Evolutionary conservation across 208 protist genomes (phyloP).

Genomic region (Leishmania gerbilli): DNA sequence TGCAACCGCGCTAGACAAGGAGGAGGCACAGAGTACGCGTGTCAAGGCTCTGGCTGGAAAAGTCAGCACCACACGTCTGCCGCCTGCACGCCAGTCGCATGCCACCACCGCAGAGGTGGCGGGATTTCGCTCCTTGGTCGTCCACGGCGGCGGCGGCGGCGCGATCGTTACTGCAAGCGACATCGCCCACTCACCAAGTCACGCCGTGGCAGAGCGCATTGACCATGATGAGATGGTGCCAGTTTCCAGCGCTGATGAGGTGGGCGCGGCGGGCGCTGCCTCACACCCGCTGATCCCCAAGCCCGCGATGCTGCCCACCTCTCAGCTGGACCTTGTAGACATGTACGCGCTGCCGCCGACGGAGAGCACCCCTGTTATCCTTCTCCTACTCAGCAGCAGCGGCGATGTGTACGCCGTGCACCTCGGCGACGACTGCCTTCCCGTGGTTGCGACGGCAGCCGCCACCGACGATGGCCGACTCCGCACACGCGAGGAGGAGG

Average conservation of each 20-base stretch:
- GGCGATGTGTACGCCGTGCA: conserved; percentile 77
- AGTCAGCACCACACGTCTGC: too few relatives aligned
- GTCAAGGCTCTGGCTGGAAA: not conserved
- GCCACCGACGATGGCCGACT: conserved; percentile 34
- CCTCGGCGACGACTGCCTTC: conserved; percentile 40
- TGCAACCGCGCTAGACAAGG: not conserved
- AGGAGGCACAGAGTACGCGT: not conserved
- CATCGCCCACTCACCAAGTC: not conserved
- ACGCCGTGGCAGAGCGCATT: not conserved
- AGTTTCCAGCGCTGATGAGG: not conserved
- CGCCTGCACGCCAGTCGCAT: not conserved
- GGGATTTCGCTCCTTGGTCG: not conserved
- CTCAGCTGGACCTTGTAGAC: conserved; percentile 44
- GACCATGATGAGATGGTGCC: conserved; percentile 9
- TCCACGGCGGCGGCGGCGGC: not conserved
- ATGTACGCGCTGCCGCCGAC: conserved; percentile 58
- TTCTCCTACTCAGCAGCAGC: conserved; percentile 63
- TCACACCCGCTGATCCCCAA: not conserved
- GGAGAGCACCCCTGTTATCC: conserved; percentile 45
- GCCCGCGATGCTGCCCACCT: conserved; percentile 1
- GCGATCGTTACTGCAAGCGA: not conserved
- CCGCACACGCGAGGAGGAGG: conserved; percentile 11
- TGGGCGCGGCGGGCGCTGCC: not conserved
- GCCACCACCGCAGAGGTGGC: not conserved
- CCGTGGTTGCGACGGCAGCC: conserved; percentile 18